Evolutionary conservation across 2,329 filamentous ascomycete genomes (phyloP).

Genomic region (Teratosphaeria viscida): DNA sequence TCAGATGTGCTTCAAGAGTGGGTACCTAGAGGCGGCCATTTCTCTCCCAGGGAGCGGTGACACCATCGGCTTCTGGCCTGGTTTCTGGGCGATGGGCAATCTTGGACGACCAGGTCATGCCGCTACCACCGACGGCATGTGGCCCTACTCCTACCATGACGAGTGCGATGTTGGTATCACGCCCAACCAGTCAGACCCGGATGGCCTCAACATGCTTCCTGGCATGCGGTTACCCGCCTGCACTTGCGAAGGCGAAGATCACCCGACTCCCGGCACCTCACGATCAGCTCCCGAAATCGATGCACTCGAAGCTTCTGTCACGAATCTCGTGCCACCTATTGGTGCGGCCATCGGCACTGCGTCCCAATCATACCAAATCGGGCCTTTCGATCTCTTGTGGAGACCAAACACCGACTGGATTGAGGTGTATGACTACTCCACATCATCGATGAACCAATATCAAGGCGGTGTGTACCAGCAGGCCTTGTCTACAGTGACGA

Average conservation of each 20-base stretch:
- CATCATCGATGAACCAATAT: constrained; percentile 51
- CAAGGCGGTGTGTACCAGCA: constrained; percentile 54
- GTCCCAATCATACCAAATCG: constrained; percentile 57
- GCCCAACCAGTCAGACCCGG: constrained; percentile 57
- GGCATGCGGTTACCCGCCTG: constrained; percentile 62
- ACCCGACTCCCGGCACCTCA: constrained; percentile 54
- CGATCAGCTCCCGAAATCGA: constrained; percentile 63
- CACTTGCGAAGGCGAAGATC: constrained; percentile 53
- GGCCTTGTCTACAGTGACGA: constrained; percentile 50
- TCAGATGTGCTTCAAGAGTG: constrained; percentile 61
- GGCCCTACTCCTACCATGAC: constrained; percentile 64
- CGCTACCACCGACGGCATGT: constrained; percentile 60
- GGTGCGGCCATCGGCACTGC: constrained; percentile 46
- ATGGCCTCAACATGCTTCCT: constrained; percentile 56
- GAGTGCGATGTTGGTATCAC: constrained; percentile 61
- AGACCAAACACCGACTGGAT: constrained; percentile 50
- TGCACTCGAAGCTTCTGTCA: constrained; percentile 57
- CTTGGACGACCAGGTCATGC: constrained; percentile 58
- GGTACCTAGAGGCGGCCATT: constrained; percentile 58
- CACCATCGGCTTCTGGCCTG: constrained; percentile 61
- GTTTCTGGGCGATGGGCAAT: constrained; percentile 68
- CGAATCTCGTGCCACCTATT: constrained; percentile 38
- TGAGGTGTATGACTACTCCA: constrained; percentile 51
- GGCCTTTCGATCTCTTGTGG: constrained; percentile 62
- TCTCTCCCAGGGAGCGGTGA: constrained; percentile 59